Conservation (phyloP, 208 protist species). For the Leishmania aethiopica region DNA sequence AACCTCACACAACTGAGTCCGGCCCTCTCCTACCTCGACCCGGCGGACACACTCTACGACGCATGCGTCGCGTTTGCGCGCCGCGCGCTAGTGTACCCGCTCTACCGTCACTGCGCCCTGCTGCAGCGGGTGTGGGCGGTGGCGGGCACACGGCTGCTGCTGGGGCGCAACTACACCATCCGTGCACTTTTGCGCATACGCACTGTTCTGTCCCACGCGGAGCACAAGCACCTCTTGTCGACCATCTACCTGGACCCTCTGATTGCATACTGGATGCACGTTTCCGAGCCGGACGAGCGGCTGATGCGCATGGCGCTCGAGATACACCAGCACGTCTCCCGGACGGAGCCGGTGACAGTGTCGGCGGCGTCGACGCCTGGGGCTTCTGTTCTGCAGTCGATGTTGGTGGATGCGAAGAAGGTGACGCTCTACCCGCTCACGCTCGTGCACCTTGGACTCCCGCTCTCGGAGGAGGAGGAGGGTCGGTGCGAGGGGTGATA, state of each 20-base stretch:
- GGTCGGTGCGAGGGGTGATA: neutral
- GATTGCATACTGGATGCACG: constrained; percentile 75
- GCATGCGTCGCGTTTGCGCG: constrained; percentile 81
- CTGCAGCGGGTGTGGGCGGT: constrained; percentile 70
- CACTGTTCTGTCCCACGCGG: constrained; percentile 72
- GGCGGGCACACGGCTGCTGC: constrained; percentile 70
- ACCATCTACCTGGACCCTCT: constrained; percentile 82
- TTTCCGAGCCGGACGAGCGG: constrained; percentile 43
- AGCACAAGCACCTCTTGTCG: constrained; percentile 82
- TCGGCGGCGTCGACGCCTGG: constrained; percentile 15
- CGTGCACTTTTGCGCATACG: constrained; percentile 77
- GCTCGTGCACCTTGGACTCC: constrained; percentile 52
- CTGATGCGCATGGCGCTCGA: constrained; percentile 61
- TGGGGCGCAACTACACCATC: constrained; percentile 72
- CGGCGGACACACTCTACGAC: constrained; percentile 74
- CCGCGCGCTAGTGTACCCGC: constrained; percentile 79
- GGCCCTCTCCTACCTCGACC: constrained; percentile 84
- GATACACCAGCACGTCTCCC: constrained; percentile 69
- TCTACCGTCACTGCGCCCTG: constrained; percentile 86
- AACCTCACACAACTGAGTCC: constrained; percentile 85
- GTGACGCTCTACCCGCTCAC: constrained; percentile 57
- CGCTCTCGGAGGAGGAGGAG: constrained; percentile 32
- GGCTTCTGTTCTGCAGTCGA: constrained; percentile 10
- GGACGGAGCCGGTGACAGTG: constrained; percentile 45
- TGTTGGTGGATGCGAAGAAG: constrained; percentile 30